Evolutionary conservation across 768 basidiomycete genomes (phyloP).

Genomic region (Russula foetens): DNA sequence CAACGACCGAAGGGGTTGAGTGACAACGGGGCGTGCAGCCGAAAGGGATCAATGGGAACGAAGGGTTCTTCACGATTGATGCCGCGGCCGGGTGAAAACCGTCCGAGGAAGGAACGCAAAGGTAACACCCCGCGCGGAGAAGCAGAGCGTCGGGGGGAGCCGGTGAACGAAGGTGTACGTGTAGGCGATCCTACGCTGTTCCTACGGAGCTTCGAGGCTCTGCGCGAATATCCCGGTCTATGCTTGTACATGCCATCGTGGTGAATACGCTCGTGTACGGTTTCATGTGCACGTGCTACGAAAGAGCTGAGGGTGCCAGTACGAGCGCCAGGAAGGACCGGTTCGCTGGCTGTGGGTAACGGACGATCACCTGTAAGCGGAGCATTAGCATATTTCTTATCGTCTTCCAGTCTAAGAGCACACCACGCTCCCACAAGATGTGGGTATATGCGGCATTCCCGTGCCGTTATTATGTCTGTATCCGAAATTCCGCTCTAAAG

Average conservation of each 20-base stretch:
- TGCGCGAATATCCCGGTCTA: conserved; percentile 17
- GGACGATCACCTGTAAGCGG: not conserved
- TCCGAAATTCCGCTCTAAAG: conserved; percentile 1
- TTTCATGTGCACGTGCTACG: conserved; percentile 5
- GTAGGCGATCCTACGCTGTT: conserved; percentile 26
- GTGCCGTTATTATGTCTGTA: not conserved
- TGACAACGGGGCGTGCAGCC: conserved; percentile 18
- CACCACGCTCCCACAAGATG: not conserved
- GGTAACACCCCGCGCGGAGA: conserved; percentile 45
- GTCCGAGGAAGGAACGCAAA: conserved; percentile 43
- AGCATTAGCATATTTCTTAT: not conserved
- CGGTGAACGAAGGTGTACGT: conserved; percentile 30
- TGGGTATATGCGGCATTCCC: not conserved
- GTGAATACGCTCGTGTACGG: not conserved
- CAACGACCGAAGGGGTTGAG: conserved; percentile 8
- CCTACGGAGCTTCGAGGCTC: conserved; percentile 18
- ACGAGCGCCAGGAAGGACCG: conserved; percentile 3
- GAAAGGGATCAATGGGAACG: conserved; percentile 31
- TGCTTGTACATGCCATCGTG: not conserved
- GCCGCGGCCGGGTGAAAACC: conserved; percentile 42
- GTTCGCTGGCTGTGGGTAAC: conserved; percentile 13
- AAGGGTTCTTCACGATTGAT: conserved; percentile 36
- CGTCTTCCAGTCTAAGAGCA: not conserved
- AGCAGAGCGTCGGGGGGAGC: conserved; percentile 28
- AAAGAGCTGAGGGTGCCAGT: conserved; percentile 2